A percentile compares a stretch with the other conserved stretches of the same genome.
phyloP scores from a whole-genome alignment of 1,139 yeast species.

The Sugiyamaella pinicola region DNA sequence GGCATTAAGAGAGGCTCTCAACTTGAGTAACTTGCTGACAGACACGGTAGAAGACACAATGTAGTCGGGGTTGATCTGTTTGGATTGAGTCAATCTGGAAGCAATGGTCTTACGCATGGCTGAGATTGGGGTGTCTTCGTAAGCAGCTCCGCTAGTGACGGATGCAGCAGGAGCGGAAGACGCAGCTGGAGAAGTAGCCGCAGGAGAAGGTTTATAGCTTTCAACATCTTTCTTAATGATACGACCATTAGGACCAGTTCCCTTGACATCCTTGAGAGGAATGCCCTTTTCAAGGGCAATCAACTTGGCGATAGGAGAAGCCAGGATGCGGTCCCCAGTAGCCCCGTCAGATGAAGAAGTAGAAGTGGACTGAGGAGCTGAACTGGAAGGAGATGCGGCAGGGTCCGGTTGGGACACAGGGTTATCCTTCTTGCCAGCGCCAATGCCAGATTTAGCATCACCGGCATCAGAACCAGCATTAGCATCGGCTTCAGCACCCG shows the following conservation, averaged over 20 bases:
- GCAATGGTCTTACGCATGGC: slow-evolving; percentile 96
- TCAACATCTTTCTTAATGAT: slow-evolving; percentile 90
- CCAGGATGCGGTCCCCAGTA: slow-evolving; percentile 70
- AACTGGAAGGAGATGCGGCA: slow-evolving; percentile 25
- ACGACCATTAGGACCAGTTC: slow-evolving; percentile 95
- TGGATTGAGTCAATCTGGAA: slow-evolving; percentile 80
- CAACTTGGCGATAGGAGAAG: slow-evolving; percentile 93
- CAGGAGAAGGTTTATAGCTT: slow-evolving; percentile 50
- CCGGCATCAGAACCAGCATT: slow-evolving; percentile 39
- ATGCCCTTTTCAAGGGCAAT: slow-evolving; percentile 93
- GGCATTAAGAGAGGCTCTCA: slow-evolving; percentile 87
- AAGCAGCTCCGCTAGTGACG: slow-evolving; percentile 54
- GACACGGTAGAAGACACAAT: slow-evolving; percentile 85
- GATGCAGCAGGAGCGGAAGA: slow-evolving; percentile 52
- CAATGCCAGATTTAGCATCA: slow-evolving; percentile 34
- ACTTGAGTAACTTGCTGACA: slow-evolving; percentile 86
- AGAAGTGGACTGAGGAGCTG: slow-evolving; percentile 42
- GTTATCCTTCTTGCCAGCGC: slow-evolving; percentile 28
- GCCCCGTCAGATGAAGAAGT: slow-evolving; percentile 41
- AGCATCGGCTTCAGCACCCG: slow-evolving; percentile 46
- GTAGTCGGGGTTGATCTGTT: slow-evolving; percentile 86
- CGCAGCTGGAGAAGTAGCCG: slow-evolving; percentile 46
- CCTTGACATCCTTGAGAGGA: slow-evolving; percentile 79
- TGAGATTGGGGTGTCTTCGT: slow-evolving; percentile 82
- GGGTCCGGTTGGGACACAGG: slow-evolving; percentile 36